Evolutionary conservation across 192 early-diverging fungal species (phyloP), one percentile per base, ranked within the genome.

Genomic region (Backusella circina): DNA sequence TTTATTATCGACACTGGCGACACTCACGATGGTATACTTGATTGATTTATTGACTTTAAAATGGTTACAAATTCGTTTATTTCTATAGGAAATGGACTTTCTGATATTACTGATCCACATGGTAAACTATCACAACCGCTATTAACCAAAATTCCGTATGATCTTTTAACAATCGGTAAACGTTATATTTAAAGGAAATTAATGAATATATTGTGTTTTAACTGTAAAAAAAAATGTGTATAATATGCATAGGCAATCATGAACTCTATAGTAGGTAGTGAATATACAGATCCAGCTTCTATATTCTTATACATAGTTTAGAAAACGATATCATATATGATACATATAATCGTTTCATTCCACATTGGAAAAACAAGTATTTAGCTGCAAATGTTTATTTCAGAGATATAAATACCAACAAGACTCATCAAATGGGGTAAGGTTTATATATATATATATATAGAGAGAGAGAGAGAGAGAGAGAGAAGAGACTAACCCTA

Each of bases 1-100:
- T 84, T 88, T 71, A 80, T 88, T 23, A 75, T 87, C 64, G 87
- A 88, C 70, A 84, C 83, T 36, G 87, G 87, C 21, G 85, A 83
- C 73, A 77, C 41, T 26, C 84, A 85, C 35, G 82, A 85, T 73
- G 84, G 84, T 71, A 76, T 65, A 57, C 35, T 13, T 65, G 16
- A 64, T 23, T 73, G 12, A 10, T 15, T 21, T n/a, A 37, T 35
- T 23, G 33, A 73, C 9, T 33, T 38, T 0, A n/a, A 10, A 64
- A 13, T 9, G 10, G 18, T 61, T 5, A 41, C 70, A 71, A 3
- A 18, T 38, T 51, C 26, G 0, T 51, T 35, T 26, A 28, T 32
- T 65, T 30, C 12, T 41, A 66, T 79, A 67, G 84, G 84, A 13
- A 83, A 83, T 31, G 84, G 84, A 64, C 79, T 85, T 54, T 41